These are phyloP conservation scores for Clavariopsis aquatica DNA, from an alignment of 495 filamentous ascomycete species.

Conservation along the genomic window DNA sequence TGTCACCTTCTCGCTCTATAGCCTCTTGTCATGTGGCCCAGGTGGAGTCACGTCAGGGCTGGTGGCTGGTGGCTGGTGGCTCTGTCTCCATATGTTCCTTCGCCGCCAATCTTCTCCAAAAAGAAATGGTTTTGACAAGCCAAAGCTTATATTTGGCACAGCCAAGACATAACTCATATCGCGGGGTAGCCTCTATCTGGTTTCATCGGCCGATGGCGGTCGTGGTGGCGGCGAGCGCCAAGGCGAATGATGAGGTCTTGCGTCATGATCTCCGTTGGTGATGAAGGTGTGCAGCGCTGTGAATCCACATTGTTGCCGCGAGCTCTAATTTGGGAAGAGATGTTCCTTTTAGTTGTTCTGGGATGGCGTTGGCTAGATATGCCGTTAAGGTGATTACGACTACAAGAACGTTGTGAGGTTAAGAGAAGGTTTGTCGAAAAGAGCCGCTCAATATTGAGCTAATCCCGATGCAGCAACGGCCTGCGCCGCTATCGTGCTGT, in stretches of 20 bases:
- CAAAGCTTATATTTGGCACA: not conserved
- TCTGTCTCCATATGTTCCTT: not conserved
- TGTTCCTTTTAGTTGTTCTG: not conserved
- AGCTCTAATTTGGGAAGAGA: not conserved
- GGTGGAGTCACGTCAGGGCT: constrained; percentile 3
- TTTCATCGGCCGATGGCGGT: not conserved
- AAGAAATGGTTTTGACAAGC: not conserved
- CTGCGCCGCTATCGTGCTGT: no score
- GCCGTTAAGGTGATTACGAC: no score
- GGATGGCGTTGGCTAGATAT: no score
- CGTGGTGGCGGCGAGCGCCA: not conserved
- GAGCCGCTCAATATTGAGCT: not conserved
- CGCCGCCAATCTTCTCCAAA: constrained; percentile 7
- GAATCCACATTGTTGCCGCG: not conserved
- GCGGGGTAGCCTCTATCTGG: not conserved
- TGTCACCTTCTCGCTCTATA: not conserved
- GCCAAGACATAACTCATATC: not conserved
- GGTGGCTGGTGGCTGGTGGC: not conserved
- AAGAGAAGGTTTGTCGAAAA: not conserved
- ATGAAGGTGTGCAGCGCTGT: not conserved
- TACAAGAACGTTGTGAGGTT: not conserved
- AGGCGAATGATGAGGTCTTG: not conserved
- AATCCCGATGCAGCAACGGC: not conserved
- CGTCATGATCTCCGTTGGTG: constrained; percentile 8
- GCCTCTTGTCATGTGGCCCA: not conserved